A percentile compares a stretch with the other conserved stretches of the same genome.
Conservation (phyloP, 2,329 filamentous ascomycete species). For the Trichophyton verrucosum region DNA sequence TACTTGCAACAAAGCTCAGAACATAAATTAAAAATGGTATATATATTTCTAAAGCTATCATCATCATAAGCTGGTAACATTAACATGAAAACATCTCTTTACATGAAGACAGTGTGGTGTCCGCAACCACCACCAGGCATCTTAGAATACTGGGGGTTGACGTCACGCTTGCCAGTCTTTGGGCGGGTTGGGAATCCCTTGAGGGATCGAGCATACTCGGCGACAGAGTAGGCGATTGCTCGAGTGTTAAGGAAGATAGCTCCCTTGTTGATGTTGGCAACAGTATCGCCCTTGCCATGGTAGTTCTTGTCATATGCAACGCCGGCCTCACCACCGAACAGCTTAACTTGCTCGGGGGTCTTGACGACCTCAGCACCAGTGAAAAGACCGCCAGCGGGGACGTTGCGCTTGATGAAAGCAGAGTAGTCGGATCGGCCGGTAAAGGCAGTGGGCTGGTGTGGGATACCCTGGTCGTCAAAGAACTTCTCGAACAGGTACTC, state of each 20-base stretch:
- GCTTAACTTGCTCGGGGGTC: constrained; percentile 50
- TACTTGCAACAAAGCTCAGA: too few species aligned
- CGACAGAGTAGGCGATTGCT: constrained; percentile 37
- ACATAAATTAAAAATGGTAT: not conserved
- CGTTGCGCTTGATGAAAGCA: constrained; percentile 59
- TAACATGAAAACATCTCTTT: not conserved
- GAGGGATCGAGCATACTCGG: constrained; percentile 49
- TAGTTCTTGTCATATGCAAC: constrained; percentile 46
- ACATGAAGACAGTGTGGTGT: not conserved
- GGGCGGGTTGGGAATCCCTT: constrained; percentile 7
- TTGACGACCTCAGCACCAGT: constrained; percentile 68
- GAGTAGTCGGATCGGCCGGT: constrained; percentile 72
- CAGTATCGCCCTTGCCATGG: constrained; percentile 41
- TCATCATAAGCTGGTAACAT: not conserved
- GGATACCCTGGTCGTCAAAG: constrained; percentile 50
- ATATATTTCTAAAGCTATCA: not conserved
- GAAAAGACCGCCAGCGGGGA: constrained; percentile 62
- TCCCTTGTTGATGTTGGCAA: constrained; percentile 42
- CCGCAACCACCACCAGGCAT: not conserved
- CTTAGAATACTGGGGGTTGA: not conserved
- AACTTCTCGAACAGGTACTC: constrained; percentile 56
- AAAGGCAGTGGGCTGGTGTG: constrained; percentile 60
- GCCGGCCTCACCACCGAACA: constrained; percentile 60
- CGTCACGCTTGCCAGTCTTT: constrained; percentile 7
- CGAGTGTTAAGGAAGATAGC: constrained; percentile 45